Evolutionary conservation across 352 stramenopile genomes (phyloP), one percentile per base, ranked within the genome.

Genomic region (Phytopythium vexans): DNA sequence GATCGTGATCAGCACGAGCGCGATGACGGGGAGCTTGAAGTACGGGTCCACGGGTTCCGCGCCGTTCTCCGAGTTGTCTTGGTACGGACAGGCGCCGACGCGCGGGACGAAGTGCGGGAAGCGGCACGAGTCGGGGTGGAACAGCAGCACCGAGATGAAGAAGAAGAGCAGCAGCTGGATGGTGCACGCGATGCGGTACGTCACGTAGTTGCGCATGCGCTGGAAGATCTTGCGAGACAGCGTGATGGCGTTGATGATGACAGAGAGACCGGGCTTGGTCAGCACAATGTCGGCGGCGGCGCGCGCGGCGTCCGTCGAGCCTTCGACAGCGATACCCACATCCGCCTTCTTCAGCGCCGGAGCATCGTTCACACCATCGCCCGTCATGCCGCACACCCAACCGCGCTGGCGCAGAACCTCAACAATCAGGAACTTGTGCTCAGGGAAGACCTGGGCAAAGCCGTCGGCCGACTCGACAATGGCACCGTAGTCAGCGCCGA

Each of bases 241-340:
- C 12, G 91, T 77, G 43, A 99, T 94, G 34, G 83, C 89, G 56
- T 92, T 82, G 54, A 97, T 82, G 39, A 98, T 96, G 8, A 97
- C 85, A 7, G 82, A 91, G 1, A 99, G 80, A 57, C 95, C 95
- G 11, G 90, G 86, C 62, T 97, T 88, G 9, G 84, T 97, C 27
- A 98, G 75, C 47, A 98, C 82, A 63, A 98, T 96, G 60, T 98
- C 96, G 40, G 95, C 92, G 5, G 91, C 93, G 41, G 85, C 88
- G 16, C 86, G 85, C 12, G 89, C 89, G 8, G 91, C 91, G 52
- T 97, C 91, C 8, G 81, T 95, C 6, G 91, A 77, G 11, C 87
- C 86, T 38, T 94, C 83, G 0, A 91, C 78, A 8, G 83, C 83
- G 47, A 97, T 88, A 38, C 82, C 84, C 9, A 92, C 64, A 43